Evolutionary conservation across 306 rosid genomes (phyloP), one percentile per base, ranked within the genome.

Genomic region (Vigna radiata): DNA sequence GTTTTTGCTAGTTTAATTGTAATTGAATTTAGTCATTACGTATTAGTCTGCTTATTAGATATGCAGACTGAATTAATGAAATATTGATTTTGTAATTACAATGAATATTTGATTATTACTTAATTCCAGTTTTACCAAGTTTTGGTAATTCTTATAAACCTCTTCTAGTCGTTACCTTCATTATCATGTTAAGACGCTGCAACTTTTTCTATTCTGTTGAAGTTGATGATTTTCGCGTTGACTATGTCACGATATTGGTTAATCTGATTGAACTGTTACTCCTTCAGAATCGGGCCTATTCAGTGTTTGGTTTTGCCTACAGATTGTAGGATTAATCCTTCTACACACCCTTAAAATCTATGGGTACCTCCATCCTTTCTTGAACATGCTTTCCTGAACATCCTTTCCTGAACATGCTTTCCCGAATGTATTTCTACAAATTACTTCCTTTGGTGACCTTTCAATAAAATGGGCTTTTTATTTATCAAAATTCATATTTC

Each of bases 1-100:
- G 16, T 21, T 56, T 80, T 80, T 80, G 75, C 46, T 29, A 75
- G 17, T 55, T 79, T 70, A 73, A 2, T 54, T 73, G 69, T 58
- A 37, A 36, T 11, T 55, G 69, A n/a, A 27, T n/a, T 46, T 73
- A 21, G 71, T 36, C 70, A 17, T 44, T 74, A 21, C 73, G 27
- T 50, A 10, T 55, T 47, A 64, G 36, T 46, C 10, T 41, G 21
- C 31, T 33, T 37, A 18, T 21, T 66, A 19, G 5, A 54, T 43
- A 55, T 80, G n/a, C 33, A 43, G 27, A 15, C 5, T n/a, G 47
- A 12, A 8, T 23, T 15, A 37, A 53, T 23, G 39, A 63, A 73
- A 7, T 25, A 37, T 18, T 74, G 49, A n/a, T 72, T 58, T n/a
- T 59, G 53, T 52, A 25, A 19, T 69, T 59, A 43, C 15, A 49